Base-by-base conservation (phyloP, 164 flowering plant genomes). In the Stephania cephalantha region DNA sequence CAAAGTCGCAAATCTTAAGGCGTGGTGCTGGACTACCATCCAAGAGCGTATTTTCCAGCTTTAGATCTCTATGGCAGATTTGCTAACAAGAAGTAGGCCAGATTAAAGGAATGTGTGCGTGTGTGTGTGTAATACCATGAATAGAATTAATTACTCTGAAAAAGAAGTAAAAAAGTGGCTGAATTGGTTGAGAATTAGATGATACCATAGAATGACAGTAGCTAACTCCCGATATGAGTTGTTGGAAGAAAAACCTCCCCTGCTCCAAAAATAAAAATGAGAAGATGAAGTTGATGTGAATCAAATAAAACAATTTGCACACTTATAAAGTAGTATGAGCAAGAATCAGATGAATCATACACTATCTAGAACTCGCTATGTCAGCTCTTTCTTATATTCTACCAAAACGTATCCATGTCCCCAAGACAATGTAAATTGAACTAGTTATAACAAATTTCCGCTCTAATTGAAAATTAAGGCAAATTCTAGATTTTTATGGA, bases 241-340 rank as follows among this genome's bases (percentile, higher is more conserved):
- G 98, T 82, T 90, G 98, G 72, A 94, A 94, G 88, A 89, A 94
- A 78, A 85, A 94, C 75, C 93, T 87, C 15, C 93, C 94, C 96
- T 92, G 90, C 48, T 78, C 29, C 53, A 73, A 73, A 67, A 30
- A 70, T 15, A 30, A 45, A 29, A 7, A 58, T 17, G 20, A 3
- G 20, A 31, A 48, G 29, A 44, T 8, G 44, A 15, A 64, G 22
- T 45, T 64, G 48, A 44, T 13, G 10, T 18, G 7, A 29, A 8
- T 15, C 9, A 11, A 53, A 22, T 48, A 22, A 45, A 70, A 25
- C 18, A n/a, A 15, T 10, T n/a, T 35, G 48, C 50, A 69, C 50
- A 29, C 25, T 17, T 67, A 67, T 5, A 67, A 11, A 9, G 13
- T 50, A 50, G 55, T 50, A 10, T 50, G 9, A 50, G 55, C 55